Percentiles rank a stretch among this genome's conserved stretches.
Evolutionary conservation across 2,329 filamentous ascomycete genomes (phyloP).

Genomic region (Fulvia fulva): DNA sequence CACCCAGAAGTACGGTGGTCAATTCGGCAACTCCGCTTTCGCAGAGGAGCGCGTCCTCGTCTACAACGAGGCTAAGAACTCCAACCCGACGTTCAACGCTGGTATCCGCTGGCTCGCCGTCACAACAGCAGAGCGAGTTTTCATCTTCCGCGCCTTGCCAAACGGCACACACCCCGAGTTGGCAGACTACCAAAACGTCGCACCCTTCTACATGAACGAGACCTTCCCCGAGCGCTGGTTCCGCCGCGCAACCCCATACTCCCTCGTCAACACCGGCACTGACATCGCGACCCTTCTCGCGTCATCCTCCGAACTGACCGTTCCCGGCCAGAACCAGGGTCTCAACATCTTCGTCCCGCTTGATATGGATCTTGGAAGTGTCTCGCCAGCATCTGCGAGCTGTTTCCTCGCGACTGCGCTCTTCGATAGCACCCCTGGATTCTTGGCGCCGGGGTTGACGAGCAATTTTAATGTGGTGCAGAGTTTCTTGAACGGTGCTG

Average conservation of each 20-base stretch:
- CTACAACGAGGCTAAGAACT: conserved; percentile 28
- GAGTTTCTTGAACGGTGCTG: conserved; percentile 25
- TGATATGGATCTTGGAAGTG: conserved; percentile 15
- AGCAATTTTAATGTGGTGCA: conserved; percentile 22
- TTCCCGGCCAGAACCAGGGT: conserved; percentile 26
- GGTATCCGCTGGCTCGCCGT: conserved; percentile 27
- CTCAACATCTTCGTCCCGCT: conserved; percentile 29
- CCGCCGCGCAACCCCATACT: conserved; percentile 21
- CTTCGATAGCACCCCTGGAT: conserved; percentile 25
- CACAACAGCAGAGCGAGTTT: conserved; percentile 29
- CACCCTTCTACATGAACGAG: conserved; percentile 31
- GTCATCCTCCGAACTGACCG: conserved; percentile 18
- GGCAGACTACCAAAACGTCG: conserved; percentile 23
- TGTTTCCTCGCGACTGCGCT: conserved; percentile 27
- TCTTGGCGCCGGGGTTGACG: conserved; percentile 20
- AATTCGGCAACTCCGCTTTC: conserved; percentile 23
- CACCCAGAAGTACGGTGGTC: conserved; percentile 20
- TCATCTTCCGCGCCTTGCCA: conserved; percentile 27
- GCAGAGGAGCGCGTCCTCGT: conserved; percentile 23
- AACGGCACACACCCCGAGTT: conserved; percentile 23
- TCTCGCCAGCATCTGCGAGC: conserved; percentile 16
- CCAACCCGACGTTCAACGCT: conserved; percentile 27
- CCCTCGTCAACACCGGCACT: conserved; percentile 19
- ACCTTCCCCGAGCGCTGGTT: conserved; percentile 28
- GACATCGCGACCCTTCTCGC: conserved; percentile 22